Base-by-base conservation (phyloP, 768 basidiomycete genomes). In the Pulveroboletus sp. region DNA sequence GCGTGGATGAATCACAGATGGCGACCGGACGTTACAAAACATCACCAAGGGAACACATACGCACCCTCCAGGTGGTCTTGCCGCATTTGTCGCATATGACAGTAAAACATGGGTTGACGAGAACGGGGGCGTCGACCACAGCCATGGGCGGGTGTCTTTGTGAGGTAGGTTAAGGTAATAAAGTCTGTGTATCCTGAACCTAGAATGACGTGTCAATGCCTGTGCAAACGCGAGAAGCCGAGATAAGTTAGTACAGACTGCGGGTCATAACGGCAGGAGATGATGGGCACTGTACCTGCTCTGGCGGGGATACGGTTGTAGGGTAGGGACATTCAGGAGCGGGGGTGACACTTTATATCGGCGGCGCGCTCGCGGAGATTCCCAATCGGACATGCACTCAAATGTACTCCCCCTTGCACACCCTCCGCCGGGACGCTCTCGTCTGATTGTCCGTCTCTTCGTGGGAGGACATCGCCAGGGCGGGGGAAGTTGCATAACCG, bases 21-120 rank as follows among this genome's bases (percentile, higher is more conserved):
- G 21, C 21, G 21, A 49, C 47, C 56, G 43, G 41, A 41, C 8
- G 36, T 49, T 42, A 53, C 55, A 54, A 48, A 54, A 48, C 49
- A 59, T 64, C 60, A 42, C 53, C 60, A 70, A 62, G 57, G 56
- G 43, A 59, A 59, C 57, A 61, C 41, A 53, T 47, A 67, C 76
- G 61, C 63, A 86, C 86, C 72, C 63, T 73, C 87, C 86, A 89
- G 17, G 82, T 87, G 24, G 70, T 80, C 75, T 87, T 88, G 43
- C 76, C 75, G 65, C 86, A 89, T 51, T 66, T 71, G 45, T 65
- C 67, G 69, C 86, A 89, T 50, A 74, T 73, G 50, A 83, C 81
- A 53, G 67, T 56, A 63, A 67, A 76, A 71, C 86, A 89, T 51
- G 66, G 58, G 61, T 85, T 71, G 54, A 73, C 75, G 48, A 76